Percentiles rank a stretch among this genome's conserved stretches.
phyloP scores from a whole-genome alignment of 2,329 filamentous ascomycete genomes.

The Fusarium pseudoanthophilum region DNA sequence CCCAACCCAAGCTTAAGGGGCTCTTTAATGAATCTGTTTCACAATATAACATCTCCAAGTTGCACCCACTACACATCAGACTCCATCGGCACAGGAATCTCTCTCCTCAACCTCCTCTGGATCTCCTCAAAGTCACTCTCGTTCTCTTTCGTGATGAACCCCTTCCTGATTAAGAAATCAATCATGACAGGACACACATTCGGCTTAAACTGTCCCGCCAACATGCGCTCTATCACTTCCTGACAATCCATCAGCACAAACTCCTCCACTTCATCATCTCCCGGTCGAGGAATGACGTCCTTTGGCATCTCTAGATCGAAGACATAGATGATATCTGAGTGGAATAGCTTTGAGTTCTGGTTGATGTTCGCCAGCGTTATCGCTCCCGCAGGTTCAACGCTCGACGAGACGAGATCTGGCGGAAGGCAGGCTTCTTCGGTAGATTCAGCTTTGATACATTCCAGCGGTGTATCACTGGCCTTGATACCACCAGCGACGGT shows the following conservation, averaged over 20 bases:
- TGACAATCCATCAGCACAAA: slow-evolving; percentile 75
- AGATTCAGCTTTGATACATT: slow-evolving; percentile 76
- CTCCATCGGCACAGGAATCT: slow-evolving; percentile 54
- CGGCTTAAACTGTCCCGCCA: slow-evolving; percentile 80
- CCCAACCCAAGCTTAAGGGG: accelerated
- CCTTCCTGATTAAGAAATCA: slow-evolving; percentile 84
- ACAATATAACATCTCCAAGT: neutral
- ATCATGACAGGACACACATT: slow-evolving; percentile 82
- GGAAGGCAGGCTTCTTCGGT: slow-evolving; percentile 73
- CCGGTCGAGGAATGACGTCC: slow-evolving; percentile 71
- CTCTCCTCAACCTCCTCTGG: slow-evolving; percentile 56
- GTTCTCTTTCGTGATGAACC: slow-evolving; percentile 75
- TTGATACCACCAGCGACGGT: slow-evolving; percentile 82
- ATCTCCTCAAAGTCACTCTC: slow-evolving; percentile 81
- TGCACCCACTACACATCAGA: slow-evolving; percentile 27
- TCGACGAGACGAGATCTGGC: slow-evolving; percentile 38
- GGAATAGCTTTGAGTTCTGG: slow-evolving; percentile 43
- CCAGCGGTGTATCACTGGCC: slow-evolving; percentile 71
- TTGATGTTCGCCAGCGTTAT: slow-evolving; percentile 51
- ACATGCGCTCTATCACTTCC: slow-evolving; percentile 70
- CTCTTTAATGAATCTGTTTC: neutral
- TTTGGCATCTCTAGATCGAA: slow-evolving; percentile 77
- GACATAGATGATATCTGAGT: slow-evolving; percentile 67
- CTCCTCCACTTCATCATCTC: slow-evolving; percentile 81
- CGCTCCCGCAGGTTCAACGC: slow-evolving; percentile 45